phyloP scores from a whole-genome alignment of 352 stramenopile species.

The Globisporangium splendens region DNA sequence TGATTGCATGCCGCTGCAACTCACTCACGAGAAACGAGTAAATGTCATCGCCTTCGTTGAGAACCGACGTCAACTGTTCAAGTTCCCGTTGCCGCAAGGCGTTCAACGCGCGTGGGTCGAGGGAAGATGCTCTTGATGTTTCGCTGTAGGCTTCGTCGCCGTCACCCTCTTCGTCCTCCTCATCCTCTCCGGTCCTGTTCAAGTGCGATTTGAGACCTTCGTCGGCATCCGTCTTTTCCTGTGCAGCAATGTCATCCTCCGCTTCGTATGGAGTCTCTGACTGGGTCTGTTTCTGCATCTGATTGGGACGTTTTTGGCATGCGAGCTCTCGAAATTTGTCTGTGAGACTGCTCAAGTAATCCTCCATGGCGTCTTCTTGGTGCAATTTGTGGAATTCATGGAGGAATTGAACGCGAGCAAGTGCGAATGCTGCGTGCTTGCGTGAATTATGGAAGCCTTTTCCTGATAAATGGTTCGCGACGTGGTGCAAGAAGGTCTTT shows the following conservation, averaged over 20 bases:
- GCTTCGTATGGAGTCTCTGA: background rate
- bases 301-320: background rate
- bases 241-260: background rate
- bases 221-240: background rate
- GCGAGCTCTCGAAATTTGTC: constrained; percentile 8
- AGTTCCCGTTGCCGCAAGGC: constrained; percentile 13
- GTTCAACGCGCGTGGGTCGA: constrained; percentile 15
- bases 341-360: constrained; percentile 41
- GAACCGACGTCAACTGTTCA: constrained; percentile 18
- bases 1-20: constrained; percentile 30
- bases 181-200: constrained; percentile 14
- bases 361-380: constrained; percentile 40
- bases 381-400: constrained; percentile 60
- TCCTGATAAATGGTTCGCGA: constrained; percentile 37
- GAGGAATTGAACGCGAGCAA: constrained; percentile 40
- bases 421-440: constrained; percentile 40
- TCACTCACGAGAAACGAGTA: constrained; percentile 51
- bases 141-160: background rate
- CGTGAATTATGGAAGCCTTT: constrained; percentile 19
- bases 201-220: constrained; percentile 13
- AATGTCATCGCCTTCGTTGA: constrained; percentile 64
- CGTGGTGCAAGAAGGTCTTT: constrained; percentile 57
- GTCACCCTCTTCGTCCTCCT: background rate
- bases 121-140: background rate
- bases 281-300: background rate